phyloP scores from a whole-genome alignment of 768 basidiomycete species.

The Rossbeevera mucosa region DNA sequence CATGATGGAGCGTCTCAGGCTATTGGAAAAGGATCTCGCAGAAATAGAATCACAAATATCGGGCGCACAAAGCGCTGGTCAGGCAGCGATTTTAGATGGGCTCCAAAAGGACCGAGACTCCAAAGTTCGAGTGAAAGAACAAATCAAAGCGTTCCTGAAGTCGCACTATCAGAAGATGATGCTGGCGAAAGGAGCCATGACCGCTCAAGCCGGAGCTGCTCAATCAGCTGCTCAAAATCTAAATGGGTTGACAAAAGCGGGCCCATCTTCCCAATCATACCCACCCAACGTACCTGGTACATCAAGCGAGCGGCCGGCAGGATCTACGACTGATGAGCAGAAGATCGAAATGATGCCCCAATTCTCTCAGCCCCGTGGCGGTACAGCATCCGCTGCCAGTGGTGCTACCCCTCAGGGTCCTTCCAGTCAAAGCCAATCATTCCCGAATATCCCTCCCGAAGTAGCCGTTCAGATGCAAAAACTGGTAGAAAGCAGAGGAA shows the following conservation, averaged over 20 bases:
- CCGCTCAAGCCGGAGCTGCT: constrained; percentile 2
- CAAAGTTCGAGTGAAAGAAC: constrained; percentile 6
- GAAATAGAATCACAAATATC: constrained; percentile 14
- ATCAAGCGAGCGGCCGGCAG: constrained; percentile 5
- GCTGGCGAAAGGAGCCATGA: constrained; percentile 10
- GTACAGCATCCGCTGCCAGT: no score
- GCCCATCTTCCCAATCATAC: constrained; percentile 11
- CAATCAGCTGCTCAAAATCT: constrained; percentile 1
- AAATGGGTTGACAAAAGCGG: constrained; percentile 8
- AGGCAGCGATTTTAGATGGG: constrained; percentile 6
- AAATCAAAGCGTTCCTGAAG: constrained; percentile 13
- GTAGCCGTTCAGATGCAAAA: constrained; percentile 45
- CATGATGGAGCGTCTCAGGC: constrained; percentile 21
- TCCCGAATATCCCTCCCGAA: constrained; percentile 5
- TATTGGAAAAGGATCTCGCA: constrained; percentile 15
- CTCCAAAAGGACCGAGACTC: constrained; percentile 9
- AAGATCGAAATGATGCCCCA: constrained; percentile 26
- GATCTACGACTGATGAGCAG: constrained; percentile 16
- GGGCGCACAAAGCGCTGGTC: constrained; percentile 15
- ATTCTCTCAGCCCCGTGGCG: constrained; percentile 28
- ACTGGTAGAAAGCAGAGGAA: constrained; percentile 42
- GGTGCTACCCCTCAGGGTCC: constrained; percentile 13
- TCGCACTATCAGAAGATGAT: constrained; percentile 14
- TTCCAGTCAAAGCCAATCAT: constrained; percentile 10
- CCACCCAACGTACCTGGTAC: constrained; percentile 1